Evolutionary conservation across 2,329 filamentous ascomycete species (phyloP).

Genomic region (Fusarium nanum): DNA sequence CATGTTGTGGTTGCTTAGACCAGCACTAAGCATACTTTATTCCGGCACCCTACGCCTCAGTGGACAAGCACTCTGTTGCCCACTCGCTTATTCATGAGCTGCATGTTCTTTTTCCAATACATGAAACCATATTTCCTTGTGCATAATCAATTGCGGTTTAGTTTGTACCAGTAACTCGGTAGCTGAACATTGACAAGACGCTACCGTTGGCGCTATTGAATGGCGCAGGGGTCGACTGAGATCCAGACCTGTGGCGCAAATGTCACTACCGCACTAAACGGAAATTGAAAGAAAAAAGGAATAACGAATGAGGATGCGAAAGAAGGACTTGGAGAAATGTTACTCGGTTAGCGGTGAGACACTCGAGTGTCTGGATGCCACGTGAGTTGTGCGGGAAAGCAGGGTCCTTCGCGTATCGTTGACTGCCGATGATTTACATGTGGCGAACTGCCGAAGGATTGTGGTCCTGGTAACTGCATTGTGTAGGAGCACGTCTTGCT

Average conservation of each 20-base stretch:
- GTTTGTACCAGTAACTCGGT: background rate
- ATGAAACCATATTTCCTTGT: background rate
- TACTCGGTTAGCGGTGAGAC: background rate
- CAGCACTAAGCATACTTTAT: background rate
- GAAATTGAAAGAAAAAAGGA: background rate
- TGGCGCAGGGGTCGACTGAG: background rate
- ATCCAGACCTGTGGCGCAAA: conserved; percentile 5
- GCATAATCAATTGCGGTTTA: background rate
- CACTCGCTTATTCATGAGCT: too few species aligned
- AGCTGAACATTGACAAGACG: background rate
- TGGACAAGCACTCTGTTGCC: accelerated
- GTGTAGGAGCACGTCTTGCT: background rate
- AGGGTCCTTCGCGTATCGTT: background rate
- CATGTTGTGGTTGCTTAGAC: background rate
- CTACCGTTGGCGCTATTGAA: conserved; percentile 19
- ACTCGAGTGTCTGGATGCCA: background rate
- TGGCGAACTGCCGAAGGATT: background rate
- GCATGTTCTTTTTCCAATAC: background rate
- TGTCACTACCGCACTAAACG: background rate
- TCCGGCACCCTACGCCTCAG: background rate
- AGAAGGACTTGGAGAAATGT: background rate
- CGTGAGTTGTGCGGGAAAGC: background rate
- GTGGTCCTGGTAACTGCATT: background rate
- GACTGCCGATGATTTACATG: background rate
- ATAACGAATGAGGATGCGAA: background rate